Base-by-base conservation (phyloP, 2,329 filamentous ascomycete genomes). In the Bertia moriformis region DNA sequence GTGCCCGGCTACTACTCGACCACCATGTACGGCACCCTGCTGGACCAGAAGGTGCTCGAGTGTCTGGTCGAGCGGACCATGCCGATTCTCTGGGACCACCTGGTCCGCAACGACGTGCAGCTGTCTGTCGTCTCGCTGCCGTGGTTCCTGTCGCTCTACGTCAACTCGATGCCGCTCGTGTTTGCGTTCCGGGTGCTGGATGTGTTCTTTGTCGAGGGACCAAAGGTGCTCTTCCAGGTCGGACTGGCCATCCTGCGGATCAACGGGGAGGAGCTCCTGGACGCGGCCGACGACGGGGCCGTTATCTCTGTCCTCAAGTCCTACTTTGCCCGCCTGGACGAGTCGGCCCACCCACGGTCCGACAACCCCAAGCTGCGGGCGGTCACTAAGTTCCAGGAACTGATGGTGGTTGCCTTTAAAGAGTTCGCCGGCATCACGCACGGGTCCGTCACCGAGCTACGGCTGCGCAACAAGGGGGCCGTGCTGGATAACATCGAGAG, bases 381-480 rank as follows among this genome's bases (percentile, higher is more conserved):
- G 0, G 89, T 98, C 40, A 98, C 93, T 4, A 76, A 85, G 37
- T 98, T 98, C 55, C 91, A 98, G 52, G 91, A 96, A 57, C 73
- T 98, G 41, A 96, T 98, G 88, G 91, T 98, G 3, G 91, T 96
- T 15, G 91, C 91, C 1, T 98, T 98, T 63, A 96, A 95, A 49
- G 91, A 98, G 53, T 98, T 98, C 53, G 83, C 89, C 0, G 85
- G 80, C 30, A 94, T 98, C 48, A 98, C 91, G 0, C 89, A 98
- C 54, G 81, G 78, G 52, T 94, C 81, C 39, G 88, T 98, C 43
- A 83, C 82, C 1, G 91, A 96, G 47, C 71, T 93, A 52, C 78
- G 91, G 15, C 69, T 83, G 30, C 93, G 88, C 59, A 93, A 96
- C 60, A 96, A 96, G 59, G 85, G 91, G 52, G 81, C 83, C 0